Conservation (phyloP, 805 yeast genomes). For the Candida yuanshanica region DNA sequence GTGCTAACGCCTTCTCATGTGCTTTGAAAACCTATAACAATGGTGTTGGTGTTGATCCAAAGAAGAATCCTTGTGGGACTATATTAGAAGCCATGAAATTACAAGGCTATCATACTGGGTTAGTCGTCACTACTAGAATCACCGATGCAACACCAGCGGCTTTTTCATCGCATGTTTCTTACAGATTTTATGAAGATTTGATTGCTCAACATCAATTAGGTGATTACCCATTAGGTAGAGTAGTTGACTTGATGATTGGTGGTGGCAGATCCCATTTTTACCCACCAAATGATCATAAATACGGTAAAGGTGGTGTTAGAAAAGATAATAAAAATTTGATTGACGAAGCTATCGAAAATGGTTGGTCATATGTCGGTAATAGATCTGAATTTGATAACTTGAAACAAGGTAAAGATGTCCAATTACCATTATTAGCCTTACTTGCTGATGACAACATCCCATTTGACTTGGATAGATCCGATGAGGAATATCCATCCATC, state of each 20-base stretch:
- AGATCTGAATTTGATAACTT: constrained; percentile 54
- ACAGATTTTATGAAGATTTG: constrained; percentile 71
- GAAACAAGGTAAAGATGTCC: constrained; percentile 53
- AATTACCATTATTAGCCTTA: constrained; percentile 71
- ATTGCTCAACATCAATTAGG: constrained; percentile 89
- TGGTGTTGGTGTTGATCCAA: constrained; percentile 80
- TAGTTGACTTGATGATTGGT: constrained; percentile 81
- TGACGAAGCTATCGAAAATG: constrained; percentile 50
- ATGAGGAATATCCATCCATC: constrained; percentile 60
- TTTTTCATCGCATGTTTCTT: constrained; percentile 74
- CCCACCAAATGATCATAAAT: constrained; percentile 34
- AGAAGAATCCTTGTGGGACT: constrained; percentile 76
- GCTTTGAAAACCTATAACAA: constrained; percentile 82
- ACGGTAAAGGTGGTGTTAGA: constrained; percentile 51
- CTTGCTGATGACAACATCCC: constrained; percentile 78
- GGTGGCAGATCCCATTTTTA: constrained; percentile 87
- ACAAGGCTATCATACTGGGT: constrained; percentile 76
- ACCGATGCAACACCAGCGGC: constrained; percentile 97
- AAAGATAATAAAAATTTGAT: constrained; percentile 65
- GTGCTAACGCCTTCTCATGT: constrained; percentile 92
- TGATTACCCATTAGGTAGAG: constrained; percentile 67
- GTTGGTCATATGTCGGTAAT: constrained; percentile 62
- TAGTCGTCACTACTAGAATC: constrained; percentile 87
- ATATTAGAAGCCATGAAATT: constrained; percentile 82
- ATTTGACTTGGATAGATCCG: constrained; percentile 72